A percentile compares a stretch with the other conserved stretches of the same genome.
Evolutionary conservation across 2,329 filamentous ascomycete genomes (phyloP).

Genomic region (Diplocarpon mali): DNA sequence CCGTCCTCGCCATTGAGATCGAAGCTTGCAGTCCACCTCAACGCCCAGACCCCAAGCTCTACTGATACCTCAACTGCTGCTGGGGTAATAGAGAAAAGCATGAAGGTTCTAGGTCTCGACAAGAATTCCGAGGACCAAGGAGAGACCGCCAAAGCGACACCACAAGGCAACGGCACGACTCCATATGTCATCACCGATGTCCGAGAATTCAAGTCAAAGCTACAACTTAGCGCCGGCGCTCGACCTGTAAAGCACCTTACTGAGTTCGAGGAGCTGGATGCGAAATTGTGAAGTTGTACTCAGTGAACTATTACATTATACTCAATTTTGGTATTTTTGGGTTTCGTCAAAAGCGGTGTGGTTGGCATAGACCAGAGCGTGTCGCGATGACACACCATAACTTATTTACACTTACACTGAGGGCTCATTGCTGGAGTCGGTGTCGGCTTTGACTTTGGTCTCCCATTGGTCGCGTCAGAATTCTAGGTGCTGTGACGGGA

Average conservation of each 20-base stretch:
- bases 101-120: constrained; percentile 23
- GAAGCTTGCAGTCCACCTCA: constrained; percentile 77
- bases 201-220: constrained; percentile 64
- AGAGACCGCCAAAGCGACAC: constrained; percentile 13
- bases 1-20: constrained; percentile 62
- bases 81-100: constrained; percentile 30
- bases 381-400: neutral
- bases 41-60: constrained; percentile 50
- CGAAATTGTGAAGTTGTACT: constrained; percentile 48
- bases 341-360: too few relatives aligned
- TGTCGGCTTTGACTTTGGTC: neutral
- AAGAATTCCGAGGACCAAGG: constrained; percentile 26
- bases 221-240: constrained; percentile 63
- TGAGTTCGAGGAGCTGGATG: constrained; percentile 75
- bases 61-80: constrained; percentile 30
- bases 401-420: neutral
- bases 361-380: neutral
- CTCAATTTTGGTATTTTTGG: neutral
- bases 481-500: neutral
- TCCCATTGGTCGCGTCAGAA: too few relatives aligned
- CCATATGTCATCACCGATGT: constrained; percentile 65
- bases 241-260: constrained; percentile 62
- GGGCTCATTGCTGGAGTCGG: neutral
- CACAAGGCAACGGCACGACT: constrained; percentile 36
- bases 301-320: neutral